A percentile compares a stretch with the other conserved stretches of the same genome.
Conservation (phyloP, 306 rosid genomes). For the Casuarina glauca region DNA sequence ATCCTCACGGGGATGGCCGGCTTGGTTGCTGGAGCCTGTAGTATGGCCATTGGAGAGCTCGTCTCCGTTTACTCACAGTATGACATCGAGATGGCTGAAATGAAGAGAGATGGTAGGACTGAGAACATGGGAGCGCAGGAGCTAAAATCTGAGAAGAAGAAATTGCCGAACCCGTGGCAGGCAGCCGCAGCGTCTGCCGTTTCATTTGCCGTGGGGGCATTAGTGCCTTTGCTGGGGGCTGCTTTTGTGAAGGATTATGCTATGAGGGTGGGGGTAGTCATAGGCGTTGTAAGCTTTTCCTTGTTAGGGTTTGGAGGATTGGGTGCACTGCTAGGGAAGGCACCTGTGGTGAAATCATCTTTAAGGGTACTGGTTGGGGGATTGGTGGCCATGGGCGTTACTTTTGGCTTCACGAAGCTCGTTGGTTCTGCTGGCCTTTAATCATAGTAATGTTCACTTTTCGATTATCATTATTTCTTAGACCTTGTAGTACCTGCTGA, state of each 20-base stretch:
- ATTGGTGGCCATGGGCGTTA: slow-evolving; percentile 42
- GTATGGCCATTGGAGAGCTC: slow-evolving; percentile 51
- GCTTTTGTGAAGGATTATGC: slow-evolving; percentile 34
- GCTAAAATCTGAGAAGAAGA: not conserved
- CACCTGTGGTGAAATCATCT: slow-evolving; percentile 35
- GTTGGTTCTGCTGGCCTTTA: slow-evolving; percentile 22
- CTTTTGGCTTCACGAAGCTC: slow-evolving; percentile 44
- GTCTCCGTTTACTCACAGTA: slow-evolving; percentile 45
- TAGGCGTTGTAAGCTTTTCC: slow-evolving; percentile 39
- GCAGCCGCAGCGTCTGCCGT: slow-evolving; percentile 36
- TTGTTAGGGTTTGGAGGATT: slow-evolving; percentile 39
- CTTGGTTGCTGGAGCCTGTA: slow-evolving; percentile 38
- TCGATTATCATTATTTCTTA: not conserved
- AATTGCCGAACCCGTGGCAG: slow-evolving; percentile 34
- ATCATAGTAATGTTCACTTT: not conserved
- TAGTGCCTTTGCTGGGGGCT: slow-evolving; percentile 38
- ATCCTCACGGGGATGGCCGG: slow-evolving; percentile 42
- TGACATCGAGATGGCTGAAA: slow-evolving; percentile 38
- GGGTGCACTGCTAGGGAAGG: slow-evolving; percentile 41
- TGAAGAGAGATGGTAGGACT: slow-evolving; percentile 24
- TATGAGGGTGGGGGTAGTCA: slow-evolving; percentile 39
- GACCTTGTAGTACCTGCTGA: not conserved
- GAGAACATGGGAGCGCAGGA: not conserved
- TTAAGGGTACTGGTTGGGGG: slow-evolving; percentile 45
- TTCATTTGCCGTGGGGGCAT: slow-evolving; percentile 28